phyloP scores from a whole-genome alignment of 2,329 filamentous ascomycete genomes.

The Monilinia fructigena region DNA sequence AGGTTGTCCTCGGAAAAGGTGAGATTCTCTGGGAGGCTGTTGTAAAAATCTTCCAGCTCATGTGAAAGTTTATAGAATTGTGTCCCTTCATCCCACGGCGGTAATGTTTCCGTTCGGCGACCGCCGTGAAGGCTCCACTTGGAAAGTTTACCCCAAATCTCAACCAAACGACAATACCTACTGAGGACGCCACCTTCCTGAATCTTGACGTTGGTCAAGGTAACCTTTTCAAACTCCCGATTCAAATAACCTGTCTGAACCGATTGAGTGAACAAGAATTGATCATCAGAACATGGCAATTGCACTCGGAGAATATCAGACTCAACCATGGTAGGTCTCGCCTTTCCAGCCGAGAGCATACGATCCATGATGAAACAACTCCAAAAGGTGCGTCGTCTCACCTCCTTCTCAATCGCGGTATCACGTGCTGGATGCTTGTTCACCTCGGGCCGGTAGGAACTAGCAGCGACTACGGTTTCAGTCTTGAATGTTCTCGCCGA shows the following conservation, averaged over 20 bases:
- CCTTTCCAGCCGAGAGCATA: conserved; percentile 63
- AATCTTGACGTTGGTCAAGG: conserved; percentile 40
- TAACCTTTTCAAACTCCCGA: conserved; percentile 44
- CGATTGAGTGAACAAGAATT: conserved; percentile 61
- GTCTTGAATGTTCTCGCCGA: conserved; percentile 34
- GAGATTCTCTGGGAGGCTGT: conserved; percentile 52
- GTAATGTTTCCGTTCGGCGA: conserved; percentile 49
- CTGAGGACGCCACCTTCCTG: conserved; percentile 43
- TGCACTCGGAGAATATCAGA: conserved; percentile 62
- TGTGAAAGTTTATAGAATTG: conserved; percentile 54
- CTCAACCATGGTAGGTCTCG: conserved; percentile 58
- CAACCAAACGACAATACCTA: conserved; percentile 55
- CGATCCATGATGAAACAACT: conserved; percentile 73
- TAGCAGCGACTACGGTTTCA: conserved; percentile 39
- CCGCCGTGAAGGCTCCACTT: conserved; percentile 54
- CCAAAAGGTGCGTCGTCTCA: conserved; percentile 68
- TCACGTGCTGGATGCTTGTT: conserved; percentile 33
- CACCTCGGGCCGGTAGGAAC: conserved; percentile 27
- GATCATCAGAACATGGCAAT: conserved; percentile 64
- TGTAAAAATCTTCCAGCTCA: conserved; percentile 54
- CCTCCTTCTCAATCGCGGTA: conserved; percentile 59
- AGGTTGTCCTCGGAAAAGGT: conserved; percentile 61
- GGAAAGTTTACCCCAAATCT: conserved; percentile 59
- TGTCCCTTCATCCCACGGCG: conserved; percentile 60
- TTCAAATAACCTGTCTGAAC: conserved; percentile 53